Evolutionary conservation across 2,329 filamentous ascomycete genomes (phyloP), one percentile per base, ranked within the genome.

Genomic region (Thelonectria olida): DNA sequence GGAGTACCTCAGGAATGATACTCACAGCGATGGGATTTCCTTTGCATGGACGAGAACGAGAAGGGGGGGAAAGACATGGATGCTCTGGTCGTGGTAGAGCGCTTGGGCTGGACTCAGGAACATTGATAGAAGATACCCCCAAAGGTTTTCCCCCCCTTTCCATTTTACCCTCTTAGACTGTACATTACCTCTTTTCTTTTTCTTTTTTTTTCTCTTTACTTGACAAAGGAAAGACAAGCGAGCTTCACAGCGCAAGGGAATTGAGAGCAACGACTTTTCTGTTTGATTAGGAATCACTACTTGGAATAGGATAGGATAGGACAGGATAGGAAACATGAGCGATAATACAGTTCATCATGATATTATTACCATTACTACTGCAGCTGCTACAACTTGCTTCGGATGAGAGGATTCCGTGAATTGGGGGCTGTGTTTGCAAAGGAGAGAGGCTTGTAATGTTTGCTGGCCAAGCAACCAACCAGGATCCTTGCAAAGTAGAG

Each of bases 41-140:
- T 67, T 71, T 73, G 72, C 71, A 70, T 62, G 65, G 66, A 62
- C 44, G 59, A 63, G 63, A 62, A 52, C 39, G 61, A 61, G 65
- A 58, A 59, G 61, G 53, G 67, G 65, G 58, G 47, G 54, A 61
- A 62, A 56, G 31, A 53, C 60, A 54, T 63, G 64, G 62, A 62
- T 63, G 70, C 63, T 67, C 63, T 60, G 64, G 61, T 62, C 62
- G 45, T 63, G 31, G 59, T 48, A 63, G 63, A 67, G 63, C 66
- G 67, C 70, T 34, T 72, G 71, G 73, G 71, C 73, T 70, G 73
- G 71, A 70, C 73, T 74, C 68, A 70, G 68, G 66, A 34, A 72
- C 58, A 58, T 62, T 68, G 65, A 69, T 69, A 72, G 65, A 76
- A 68, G 74, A 76, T 74, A 75, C 73, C 71, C 69, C 67, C 63